Base-by-base conservation (phyloP, 257 asterid species). In the Echites panduratus region DNA sequence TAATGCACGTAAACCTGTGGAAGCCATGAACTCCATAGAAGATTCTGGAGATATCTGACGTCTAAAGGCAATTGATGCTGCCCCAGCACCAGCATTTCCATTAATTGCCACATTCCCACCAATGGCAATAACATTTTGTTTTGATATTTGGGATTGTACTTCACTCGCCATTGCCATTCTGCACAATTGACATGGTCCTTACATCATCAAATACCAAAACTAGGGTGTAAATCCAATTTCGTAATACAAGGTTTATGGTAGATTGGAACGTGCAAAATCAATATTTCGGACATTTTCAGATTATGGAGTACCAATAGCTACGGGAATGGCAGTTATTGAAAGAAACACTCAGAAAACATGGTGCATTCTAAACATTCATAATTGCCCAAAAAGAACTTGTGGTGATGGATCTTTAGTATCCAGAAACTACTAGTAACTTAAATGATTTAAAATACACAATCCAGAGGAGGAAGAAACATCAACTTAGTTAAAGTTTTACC, bases 161-260 rank as follows among this genome's bases (percentile, higher is more conserved):
- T 92, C 94, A 84, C 90, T 95, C 38, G 94, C 92, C 97, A 95
- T 89, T 74, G 81, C 94, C 98, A 95, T 90, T 84, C 99, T 95
- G 90, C 79, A 86, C 68, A 78, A 7, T 67, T 24, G 73, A 72
- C 47, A 63, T 82, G 38, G 38, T 1, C 38, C 1, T 10, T 3
- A 44, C 56, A 12, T 16, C 49, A 24, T 43, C 5, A 61, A 20
- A 63, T 63, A 38, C 14, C 47, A 63, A 63, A 35, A 48, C 48
- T n/a, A 27, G n/a, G 40, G 17, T 8, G 29, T 57, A 48, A 74
- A 29, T 17, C 45, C 69, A 59, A 63, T 7, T 32, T 32, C 4
- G 7, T 38, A 57, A 32, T 49, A 47, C 35, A 32, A 58, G 57
- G 41, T 57, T n/a, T 14, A 12, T 38, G 49, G 20, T 59, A 58